Evolutionary conservation across 805 yeast species (phyloP), one percentile per base, ranked within the genome.

Genomic region (Starmerella cellae): DNA sequence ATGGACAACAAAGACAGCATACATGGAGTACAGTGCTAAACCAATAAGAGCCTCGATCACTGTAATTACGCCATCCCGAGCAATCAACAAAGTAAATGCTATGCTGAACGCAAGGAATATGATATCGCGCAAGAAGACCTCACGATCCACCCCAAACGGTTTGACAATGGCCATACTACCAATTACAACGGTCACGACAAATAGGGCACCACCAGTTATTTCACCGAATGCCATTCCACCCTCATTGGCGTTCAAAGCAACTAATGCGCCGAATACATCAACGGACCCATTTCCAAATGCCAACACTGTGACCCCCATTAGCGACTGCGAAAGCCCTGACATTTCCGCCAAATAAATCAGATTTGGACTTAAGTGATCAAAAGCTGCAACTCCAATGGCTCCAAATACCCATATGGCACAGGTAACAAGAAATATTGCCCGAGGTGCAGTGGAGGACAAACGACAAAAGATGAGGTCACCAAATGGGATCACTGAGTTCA

Each of bases 261-360:
- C 77, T 57, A 76, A 82, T 0, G 95, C 84, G 37, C 88, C 73
- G 29, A 85, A 71, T 3, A 88, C 75, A 59, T 88, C 98, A 0
- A 96, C 95, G 0, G 93, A 70, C 3, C 95, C 94, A 60, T 88
- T 88, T 0, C 96, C 97, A 46, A 88, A 68, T 0, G 97, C 94
- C 40, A 91, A 64, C 19, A 88, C 63, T 0, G 96, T 87, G 50
- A 88, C 69, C 0, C 97, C 97, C 11, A 91, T 77, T 17, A 87
- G 62, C 44, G 81, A 75, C 46, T 83, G 91, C 16, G 87, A 74
- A 39, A 88, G 60, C 8, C 74, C 69, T 9, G 84, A 60, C 14
- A 70, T 57, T 13, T 66, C 65, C 0, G 95, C 77, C 14, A 87
- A 68, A 17, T 74, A 67, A 36, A 77, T 71, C 23, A 87, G 60